A percentile compares a stretch with the other conserved stretches of the same genome.
phyloP scores from a whole-genome alignment of 1,284 basidiomycete species.

The Ustilago shanxiensis region DNA sequence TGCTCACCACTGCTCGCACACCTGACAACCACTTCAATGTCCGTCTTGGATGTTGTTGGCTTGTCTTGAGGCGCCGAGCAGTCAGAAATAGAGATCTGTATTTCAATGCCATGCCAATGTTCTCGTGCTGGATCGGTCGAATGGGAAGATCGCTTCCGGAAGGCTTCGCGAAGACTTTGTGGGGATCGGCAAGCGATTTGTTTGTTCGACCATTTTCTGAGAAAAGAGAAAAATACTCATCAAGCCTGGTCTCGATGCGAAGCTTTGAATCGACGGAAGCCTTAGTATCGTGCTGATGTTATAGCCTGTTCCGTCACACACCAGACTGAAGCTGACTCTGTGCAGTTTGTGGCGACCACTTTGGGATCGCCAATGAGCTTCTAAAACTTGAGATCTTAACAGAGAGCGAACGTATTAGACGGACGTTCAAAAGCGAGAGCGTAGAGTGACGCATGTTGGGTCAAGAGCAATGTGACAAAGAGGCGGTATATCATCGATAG shows the following conservation, averaged over 20 bases:
- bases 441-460: neutral
- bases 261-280: neutral
- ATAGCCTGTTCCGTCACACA: neutral
- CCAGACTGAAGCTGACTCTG: neutral
- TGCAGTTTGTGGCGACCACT: neutral
- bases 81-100: too few species aligned
- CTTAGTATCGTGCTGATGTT: neutral
- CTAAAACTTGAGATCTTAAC: neutral
- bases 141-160: too few species aligned
- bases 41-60: too few species aligned
- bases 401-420: neutral
- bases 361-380: neutral
- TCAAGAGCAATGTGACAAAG: neutral
- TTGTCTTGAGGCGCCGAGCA: too few species aligned
- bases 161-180: conserved; percentile 1
- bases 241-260: conserved; percentile 4
- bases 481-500: neutral
- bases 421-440: neutral
- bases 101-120: too few species aligned
- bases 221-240: neutral
- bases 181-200: conserved; percentile 4
- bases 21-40: too few species aligned
- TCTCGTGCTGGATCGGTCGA: too few species aligned
- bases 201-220: conserved; percentile 5
- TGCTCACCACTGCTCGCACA: too few species aligned